phyloP scores from a whole-genome alignment of 768 basidiomycete genomes.

The Goffeauzyma gilvescens region DNA sequence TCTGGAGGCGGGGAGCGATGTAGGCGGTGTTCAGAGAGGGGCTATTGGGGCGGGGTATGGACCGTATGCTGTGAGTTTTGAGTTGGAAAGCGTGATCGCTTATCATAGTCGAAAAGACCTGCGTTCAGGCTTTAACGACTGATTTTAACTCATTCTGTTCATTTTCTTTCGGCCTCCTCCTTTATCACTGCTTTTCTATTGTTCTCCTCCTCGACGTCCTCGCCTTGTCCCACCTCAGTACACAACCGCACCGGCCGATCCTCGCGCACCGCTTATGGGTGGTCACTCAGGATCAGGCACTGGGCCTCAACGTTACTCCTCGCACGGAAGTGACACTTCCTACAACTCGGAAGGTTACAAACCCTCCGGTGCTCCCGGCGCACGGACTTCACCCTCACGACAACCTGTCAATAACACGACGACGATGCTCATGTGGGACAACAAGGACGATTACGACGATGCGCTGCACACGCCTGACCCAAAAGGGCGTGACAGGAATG shows the following conservation, averaged over 20 bases:
- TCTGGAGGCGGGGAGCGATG: background rate
- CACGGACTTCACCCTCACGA: background rate
- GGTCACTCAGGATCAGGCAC: background rate
- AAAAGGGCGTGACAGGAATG: slow-evolving; percentile 35
- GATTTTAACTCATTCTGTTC: too few relatives aligned
- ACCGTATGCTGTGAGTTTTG: slow-evolving; percentile 10
- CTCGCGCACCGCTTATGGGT: slow-evolving; percentile 2
- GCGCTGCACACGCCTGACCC: slow-evolving; percentile 27
- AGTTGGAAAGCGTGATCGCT: too few relatives aligned
- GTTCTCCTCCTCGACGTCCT: background rate
- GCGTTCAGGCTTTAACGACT: too few relatives aligned
- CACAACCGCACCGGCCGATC: background rate
- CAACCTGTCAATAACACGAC: background rate
- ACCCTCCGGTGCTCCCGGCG: background rate
- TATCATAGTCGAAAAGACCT: too few relatives aligned
- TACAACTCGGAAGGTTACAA: slow-evolving; percentile 2
- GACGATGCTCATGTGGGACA: slow-evolving; percentile 2
- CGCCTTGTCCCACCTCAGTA: slow-evolving; percentile 1
- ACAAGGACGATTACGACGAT: slow-evolving; percentile 29
- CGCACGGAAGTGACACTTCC: slow-evolving; percentile 6
- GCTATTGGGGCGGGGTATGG: slow-evolving; percentile 11
- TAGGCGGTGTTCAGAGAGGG: slow-evolving; percentile 5
- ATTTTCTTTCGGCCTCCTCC: too few relatives aligned
- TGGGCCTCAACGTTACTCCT: slow-evolving; percentile 2
- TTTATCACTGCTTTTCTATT: background rate